Evolutionary conservation across 768 basidiomycete species (phyloP).

Genomic region (Tulasnella calospora): DNA sequence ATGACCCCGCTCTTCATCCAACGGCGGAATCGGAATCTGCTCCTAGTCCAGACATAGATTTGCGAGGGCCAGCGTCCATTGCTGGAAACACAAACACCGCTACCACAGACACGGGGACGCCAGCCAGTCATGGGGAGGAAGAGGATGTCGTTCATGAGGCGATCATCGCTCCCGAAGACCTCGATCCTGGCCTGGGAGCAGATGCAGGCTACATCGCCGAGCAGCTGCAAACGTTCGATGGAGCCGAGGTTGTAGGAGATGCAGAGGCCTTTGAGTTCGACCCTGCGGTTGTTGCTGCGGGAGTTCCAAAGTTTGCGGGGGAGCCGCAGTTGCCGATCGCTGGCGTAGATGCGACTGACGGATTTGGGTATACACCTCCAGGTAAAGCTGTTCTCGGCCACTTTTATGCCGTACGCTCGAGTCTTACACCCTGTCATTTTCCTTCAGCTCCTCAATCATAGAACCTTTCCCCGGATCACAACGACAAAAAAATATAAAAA

Average conservation of each 20-base stretch:
- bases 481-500: background rate
- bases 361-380: background rate
- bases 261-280: background rate
- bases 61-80: background rate
- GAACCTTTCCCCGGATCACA: background rate
- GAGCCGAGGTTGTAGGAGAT: background rate
- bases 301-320: background rate
- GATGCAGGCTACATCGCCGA: background rate
- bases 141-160: background rate
- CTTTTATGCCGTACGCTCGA: background rate
- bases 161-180: background rate
- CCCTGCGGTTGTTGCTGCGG: background rate
- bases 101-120: background rate
- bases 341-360: background rate
- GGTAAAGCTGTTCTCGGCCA: background rate
- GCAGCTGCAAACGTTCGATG: background rate
- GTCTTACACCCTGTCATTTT: background rate
- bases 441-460: background rate
- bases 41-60: background rate
- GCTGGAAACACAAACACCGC: background rate
- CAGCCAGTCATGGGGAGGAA: background rate
- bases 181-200: background rate
- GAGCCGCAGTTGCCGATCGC: background rate
- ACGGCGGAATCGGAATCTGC: background rate
- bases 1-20: background rate